A percentile compares a stretch with the other conserved stretches of the same genome.
These are phyloP conservation scores for Apiotrichum mycotoxinovorans DNA, from an alignment of 1,284 basidiomycete species.

Conservation along the genomic window DNA sequence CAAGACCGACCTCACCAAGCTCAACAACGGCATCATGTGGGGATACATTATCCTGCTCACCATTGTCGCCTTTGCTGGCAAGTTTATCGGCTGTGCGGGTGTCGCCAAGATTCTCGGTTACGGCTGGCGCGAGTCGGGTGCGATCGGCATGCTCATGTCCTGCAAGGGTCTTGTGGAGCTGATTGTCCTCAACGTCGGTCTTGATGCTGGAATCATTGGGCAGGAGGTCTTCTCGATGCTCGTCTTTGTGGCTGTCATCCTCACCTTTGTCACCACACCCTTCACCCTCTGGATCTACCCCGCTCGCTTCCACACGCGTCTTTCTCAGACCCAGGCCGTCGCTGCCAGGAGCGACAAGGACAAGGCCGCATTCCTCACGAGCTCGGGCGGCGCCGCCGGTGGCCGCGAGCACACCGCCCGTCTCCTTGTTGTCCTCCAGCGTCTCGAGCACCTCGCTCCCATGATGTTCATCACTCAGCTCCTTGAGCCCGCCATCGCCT, in stretches of 20 bases:
- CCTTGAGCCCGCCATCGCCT: slow-evolving; percentile 51
- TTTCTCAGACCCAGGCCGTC: slow-evolving; percentile 28
- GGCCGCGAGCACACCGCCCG: slow-evolving; percentile 38
- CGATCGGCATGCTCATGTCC: slow-evolving; percentile 85
- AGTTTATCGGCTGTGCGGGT: slow-evolving; percentile 65
- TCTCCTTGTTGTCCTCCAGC: slow-evolving; percentile 84
- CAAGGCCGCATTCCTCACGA: slow-evolving; percentile 5
- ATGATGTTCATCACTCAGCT: slow-evolving; percentile 56
- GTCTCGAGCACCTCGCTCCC: slow-evolving; percentile 72
- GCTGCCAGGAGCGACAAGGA: slow-evolving; percentile 13
- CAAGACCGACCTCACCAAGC: slow-evolving; percentile 73
- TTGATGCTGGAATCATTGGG: slow-evolving; percentile 72
- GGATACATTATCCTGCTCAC: slow-evolving; percentile 80
- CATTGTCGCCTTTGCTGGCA: slow-evolving; percentile 73
- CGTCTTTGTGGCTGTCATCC: slow-evolving; percentile 76
- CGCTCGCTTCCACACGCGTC: slow-evolving; percentile 53
- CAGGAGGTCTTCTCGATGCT: slow-evolving; percentile 72
- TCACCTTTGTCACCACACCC: slow-evolving; percentile 88
- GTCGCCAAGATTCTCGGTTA: slow-evolving; percentile 67
- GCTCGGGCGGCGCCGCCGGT: slow-evolving; percentile 26
- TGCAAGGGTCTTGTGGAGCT: slow-evolving; percentile 86
- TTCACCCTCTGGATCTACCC: slow-evolving; percentile 75
- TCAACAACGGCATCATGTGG: slow-evolving; percentile 72
- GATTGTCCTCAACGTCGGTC: slow-evolving; percentile 88
- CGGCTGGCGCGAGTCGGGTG: slow-evolving; percentile 71